These are phyloP conservation scores for Cicer judaicum DNA, from an alignment of 306 rosid genomes.

Conservation along the genomic window DNA sequence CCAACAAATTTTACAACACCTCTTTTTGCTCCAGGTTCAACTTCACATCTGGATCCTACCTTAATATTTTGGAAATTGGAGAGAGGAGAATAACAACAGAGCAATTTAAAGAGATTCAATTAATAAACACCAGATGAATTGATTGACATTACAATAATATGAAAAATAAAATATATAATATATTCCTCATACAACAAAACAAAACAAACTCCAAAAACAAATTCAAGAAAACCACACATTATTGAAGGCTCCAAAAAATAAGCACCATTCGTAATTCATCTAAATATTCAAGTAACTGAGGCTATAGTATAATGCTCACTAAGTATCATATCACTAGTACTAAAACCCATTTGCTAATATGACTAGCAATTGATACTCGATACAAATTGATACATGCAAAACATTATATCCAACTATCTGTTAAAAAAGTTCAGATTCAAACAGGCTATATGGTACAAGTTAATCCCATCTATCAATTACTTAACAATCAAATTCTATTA, in stretches of 20 bases:
- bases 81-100: constrained; percentile 12
- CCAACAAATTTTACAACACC: constrained; percentile 83
- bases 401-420: background rate
- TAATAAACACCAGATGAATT: constrained; percentile 9
- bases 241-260: constrained; percentile 23
- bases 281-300: constrained; percentile 18
- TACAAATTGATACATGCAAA: background rate
- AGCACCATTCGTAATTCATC: constrained; percentile 12
- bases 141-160: constrained; percentile 1
- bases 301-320: constrained; percentile 11
- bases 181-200: background rate
- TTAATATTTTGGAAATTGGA: constrained; percentile 42
- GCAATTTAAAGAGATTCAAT: constrained; percentile 2
- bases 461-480: too few relatives aligned
- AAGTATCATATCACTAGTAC: constrained; percentile 23
- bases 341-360: background rate
- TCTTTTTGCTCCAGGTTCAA: constrained; percentile 87
- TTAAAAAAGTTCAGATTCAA: constrained; percentile 11
- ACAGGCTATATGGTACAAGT: background rate
- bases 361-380: constrained; percentile 4
- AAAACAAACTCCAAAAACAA: constrained; percentile 1
- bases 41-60: constrained; percentile 97
- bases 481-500: too few relatives aligned
- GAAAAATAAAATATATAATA: constrained; percentile 33
- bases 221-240: constrained; percentile 8